phyloP scores from a whole-genome alignment of 495 filamentous ascomycete genomes.

The Alectoria sarmentosa region DNA sequence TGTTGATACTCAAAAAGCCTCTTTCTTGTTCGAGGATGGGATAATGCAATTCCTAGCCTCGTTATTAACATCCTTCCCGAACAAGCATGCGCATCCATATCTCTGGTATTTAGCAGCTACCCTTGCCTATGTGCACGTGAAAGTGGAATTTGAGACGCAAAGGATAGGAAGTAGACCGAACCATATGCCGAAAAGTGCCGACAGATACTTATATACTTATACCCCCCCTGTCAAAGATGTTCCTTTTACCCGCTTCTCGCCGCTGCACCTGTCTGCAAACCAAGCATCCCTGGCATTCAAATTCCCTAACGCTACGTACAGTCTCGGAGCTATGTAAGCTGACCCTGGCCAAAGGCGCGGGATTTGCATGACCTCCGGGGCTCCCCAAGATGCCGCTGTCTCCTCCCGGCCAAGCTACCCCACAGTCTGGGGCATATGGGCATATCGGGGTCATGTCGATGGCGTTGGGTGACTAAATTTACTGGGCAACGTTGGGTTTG shows the following conservation, averaged over 20 bases:
- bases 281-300: neutral
- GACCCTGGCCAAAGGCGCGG: neutral
- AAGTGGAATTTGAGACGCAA: too few relatives aligned
- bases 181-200: neutral
- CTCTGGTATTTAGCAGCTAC: neutral
- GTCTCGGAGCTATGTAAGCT: too few relatives aligned
- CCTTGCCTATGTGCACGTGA: neutral
- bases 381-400: slow-evolving; percentile 9
- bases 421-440: slow-evolving; percentile 2
- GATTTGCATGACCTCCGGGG: neutral
- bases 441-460: neutral
- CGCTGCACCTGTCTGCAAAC: neutral
- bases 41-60: neutral
- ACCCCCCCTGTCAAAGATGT: neutral
- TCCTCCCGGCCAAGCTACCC: slow-evolving; percentile 3
- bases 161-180: neutral
- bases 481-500: neutral
- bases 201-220: neutral
- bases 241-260: neutral
- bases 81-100: neutral
- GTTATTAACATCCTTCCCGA: neutral
- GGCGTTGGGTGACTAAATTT: neutral
- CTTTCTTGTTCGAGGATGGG: slow-evolving; percentile 2
- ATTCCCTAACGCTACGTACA: too few relatives aligned
- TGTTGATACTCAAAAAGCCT: slow-evolving; percentile 9